These are phyloP conservation scores for Colletotrichum camelliae DNA, from an alignment of 2,329 filamentous ascomycete genomes.

Conservation along the genomic window DNA sequence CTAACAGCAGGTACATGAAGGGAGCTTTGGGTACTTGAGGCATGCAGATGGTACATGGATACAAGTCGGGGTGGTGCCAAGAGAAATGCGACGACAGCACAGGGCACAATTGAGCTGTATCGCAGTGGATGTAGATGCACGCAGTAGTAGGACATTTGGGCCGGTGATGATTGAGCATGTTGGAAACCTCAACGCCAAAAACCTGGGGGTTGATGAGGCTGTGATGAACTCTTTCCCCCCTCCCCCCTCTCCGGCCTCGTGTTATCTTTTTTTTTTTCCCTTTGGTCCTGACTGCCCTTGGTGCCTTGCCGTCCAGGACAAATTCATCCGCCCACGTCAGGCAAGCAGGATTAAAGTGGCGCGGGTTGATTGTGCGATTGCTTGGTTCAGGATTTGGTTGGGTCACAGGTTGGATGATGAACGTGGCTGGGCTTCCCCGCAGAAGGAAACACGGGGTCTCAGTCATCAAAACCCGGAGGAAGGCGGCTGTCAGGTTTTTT, in stretches of 20 bases:
- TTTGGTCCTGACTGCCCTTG: neutral
- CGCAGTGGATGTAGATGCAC: neutral
- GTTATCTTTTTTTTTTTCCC: neutral
- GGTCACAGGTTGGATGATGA: neutral
- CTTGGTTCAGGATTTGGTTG: neutral
- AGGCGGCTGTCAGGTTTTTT: neutral
- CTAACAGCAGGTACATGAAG: slow-evolving; percentile 17
- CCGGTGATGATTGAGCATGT: neutral
- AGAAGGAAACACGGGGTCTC: slow-evolving; percentile 11
- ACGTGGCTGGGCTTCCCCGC: slow-evolving; percentile 19
- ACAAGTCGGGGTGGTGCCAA: neutral
- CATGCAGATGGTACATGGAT: slow-evolving; percentile 6
- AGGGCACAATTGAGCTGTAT: neutral
- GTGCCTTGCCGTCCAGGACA: neutral
- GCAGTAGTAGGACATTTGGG: neutral
- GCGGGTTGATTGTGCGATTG: slow-evolving; percentile 3
- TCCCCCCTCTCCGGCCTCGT: neutral
- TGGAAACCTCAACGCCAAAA: neutral
- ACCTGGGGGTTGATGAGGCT: neutral
- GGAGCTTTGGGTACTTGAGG: slow-evolving; percentile 8
- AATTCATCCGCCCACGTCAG: neutral
- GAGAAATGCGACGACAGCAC: neutral
- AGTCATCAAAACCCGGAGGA: neutral
- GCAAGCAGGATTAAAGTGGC: slow-evolving; percentile 18
- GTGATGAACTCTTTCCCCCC: neutral